Percentiles rank a stretch among this genome's conserved stretches.
Evolutionary conservation across 805 yeast genomes (phyloP).

Genomic region (Candida montana): DNA sequence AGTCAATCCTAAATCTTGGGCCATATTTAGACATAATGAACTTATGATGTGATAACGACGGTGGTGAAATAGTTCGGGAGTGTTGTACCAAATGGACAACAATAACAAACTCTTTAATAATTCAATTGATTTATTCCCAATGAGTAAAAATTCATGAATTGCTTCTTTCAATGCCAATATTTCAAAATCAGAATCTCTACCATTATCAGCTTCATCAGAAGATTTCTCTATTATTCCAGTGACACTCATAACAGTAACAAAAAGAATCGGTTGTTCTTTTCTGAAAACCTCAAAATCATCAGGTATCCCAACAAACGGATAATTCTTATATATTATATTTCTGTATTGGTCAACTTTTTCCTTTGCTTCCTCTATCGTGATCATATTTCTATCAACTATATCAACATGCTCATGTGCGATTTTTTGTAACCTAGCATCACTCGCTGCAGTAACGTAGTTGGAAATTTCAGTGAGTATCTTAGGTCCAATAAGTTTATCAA

Average conservation of each 20-base stretch:
- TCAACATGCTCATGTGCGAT: slow-evolving; percentile 31
- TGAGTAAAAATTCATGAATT: slow-evolving; percentile 55
- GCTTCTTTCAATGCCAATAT: slow-evolving; percentile 46
- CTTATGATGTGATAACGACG: slow-evolving; percentile 71
- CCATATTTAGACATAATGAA: slow-evolving; percentile 57
- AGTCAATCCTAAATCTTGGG: slow-evolving; percentile 72
- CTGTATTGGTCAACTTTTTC: slow-evolving; percentile 47
- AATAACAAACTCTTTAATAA: slow-evolving; percentile 56
- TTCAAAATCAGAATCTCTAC: slow-evolving; percentile 44
- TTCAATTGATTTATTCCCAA: slow-evolving; percentile 68
- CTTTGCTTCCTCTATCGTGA: slow-evolving; percentile 57
- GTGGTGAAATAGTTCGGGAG: slow-evolving; percentile 76
- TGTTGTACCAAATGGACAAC: slow-evolving; percentile 73
- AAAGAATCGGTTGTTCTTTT: slow-evolving; percentile 50
- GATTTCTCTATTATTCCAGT: slow-evolving; percentile 41
- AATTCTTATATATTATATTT: slow-evolving; percentile 37
- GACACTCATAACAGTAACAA: slow-evolving; percentile 60
- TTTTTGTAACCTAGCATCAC: slow-evolving; percentile 30
- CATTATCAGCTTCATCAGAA: slow-evolving; percentile 27
- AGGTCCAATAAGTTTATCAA: slow-evolving; percentile 37
- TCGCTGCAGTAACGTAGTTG: slow-evolving; percentile 38
- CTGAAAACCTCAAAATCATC: slow-evolving; percentile 41
- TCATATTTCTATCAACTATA: slow-evolving; percentile 50
- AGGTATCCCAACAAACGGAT: slow-evolving; percentile 57
- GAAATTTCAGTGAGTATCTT: slow-evolving; percentile 40